phyloP scores from a whole-genome alignment of 2,329 filamentous ascomycete species.

The Paecilomyces fulvus region DNA sequence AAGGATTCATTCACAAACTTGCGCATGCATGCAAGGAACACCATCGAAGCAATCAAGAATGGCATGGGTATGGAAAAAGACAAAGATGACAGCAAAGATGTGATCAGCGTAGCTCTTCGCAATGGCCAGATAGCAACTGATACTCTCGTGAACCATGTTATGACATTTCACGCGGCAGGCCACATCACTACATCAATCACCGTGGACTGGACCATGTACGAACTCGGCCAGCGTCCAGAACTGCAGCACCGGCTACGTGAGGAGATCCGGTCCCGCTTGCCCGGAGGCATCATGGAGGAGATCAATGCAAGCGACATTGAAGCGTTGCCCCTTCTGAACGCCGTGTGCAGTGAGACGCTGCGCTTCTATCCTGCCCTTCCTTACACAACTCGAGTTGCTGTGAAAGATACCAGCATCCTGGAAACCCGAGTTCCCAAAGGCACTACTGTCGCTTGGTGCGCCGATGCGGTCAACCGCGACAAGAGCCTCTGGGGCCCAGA shows the following conservation, averaged over 20 bases:
- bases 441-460: conserved; percentile 56
- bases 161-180: neutral
- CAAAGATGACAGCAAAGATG: too few species aligned
- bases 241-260: conserved; percentile 15
- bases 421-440: conserved; percentile 57
- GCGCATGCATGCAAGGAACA: too few species aligned
- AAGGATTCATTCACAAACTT: too few species aligned
- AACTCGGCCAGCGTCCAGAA: conserved; percentile 13
- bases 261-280: conserved; percentile 16
- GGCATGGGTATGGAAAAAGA: too few species aligned
- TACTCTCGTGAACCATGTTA: too few species aligned
- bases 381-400: conserved; percentile 57
- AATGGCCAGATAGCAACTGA: too few species aligned
- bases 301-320: conserved; percentile 34
- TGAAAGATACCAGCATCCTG: conserved; percentile 54
- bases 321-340: conserved; percentile 64
- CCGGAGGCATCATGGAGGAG: neutral
- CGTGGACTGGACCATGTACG: conserved; percentile 17
- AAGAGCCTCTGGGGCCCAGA: conserved; percentile 63
- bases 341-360: conserved; percentile 64
- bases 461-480: conserved; percentile 60
- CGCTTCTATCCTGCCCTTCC: conserved; percentile 63
- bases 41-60: too few species aligned
- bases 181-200: conserved; percentile 21
- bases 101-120: too few species aligned